These are phyloP conservation scores for Quercus agrifolia DNA, from an alignment of 306 rosid species.

Conservation along the genomic window DNA sequence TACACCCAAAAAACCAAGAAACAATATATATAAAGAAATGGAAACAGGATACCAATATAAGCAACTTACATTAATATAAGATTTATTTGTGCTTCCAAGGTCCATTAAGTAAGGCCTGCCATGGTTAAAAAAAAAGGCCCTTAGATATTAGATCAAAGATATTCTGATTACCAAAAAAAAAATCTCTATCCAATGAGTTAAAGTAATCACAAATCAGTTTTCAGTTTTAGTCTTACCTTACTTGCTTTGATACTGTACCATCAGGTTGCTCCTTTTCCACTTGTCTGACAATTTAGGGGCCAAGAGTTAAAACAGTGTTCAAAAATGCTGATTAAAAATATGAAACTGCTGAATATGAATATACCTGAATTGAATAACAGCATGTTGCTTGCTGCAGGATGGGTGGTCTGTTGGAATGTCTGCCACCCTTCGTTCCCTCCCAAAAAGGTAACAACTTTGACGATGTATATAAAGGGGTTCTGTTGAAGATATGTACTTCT, in stretches of 20 bases:
- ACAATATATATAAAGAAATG: neutral
- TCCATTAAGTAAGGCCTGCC: slow-evolving; percentile 94
- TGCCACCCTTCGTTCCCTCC: slow-evolving; percentile 98
- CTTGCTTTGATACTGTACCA: slow-evolving; percentile 53
- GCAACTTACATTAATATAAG: slow-evolving; percentile 77
- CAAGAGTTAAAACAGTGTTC: neutral
- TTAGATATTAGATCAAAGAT: slow-evolving; percentile 24
- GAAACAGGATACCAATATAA: slow-evolving; percentile 10
- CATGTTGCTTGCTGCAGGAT: slow-evolving; percentile 98
- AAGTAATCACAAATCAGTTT: neutral
- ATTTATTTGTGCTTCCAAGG: slow-evolving; percentile 98
- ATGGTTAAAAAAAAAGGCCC: slow-evolving; percentile 13
- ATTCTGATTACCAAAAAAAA: neutral
- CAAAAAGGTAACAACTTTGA: slow-evolving; percentile 95
- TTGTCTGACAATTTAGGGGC: slow-evolving; percentile 46
- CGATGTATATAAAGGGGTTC: slow-evolving; percentile 97
- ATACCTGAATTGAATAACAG: slow-evolving; percentile 92
- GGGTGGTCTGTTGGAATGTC: slow-evolving; percentile 98
- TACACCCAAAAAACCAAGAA: slow-evolving; percentile 2
- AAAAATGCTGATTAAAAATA: slow-evolving; percentile 8
- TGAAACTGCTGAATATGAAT: slow-evolving; percentile 16
- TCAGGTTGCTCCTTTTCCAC: slow-evolving; percentile 84
- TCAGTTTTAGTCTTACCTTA: slow-evolving; percentile 44
- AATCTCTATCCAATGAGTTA: neutral
- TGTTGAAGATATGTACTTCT: slow-evolving; percentile 35